Evolutionary conservation across 352 stramenopile species (phyloP).

Genomic region (Bremia lactucae): DNA sequence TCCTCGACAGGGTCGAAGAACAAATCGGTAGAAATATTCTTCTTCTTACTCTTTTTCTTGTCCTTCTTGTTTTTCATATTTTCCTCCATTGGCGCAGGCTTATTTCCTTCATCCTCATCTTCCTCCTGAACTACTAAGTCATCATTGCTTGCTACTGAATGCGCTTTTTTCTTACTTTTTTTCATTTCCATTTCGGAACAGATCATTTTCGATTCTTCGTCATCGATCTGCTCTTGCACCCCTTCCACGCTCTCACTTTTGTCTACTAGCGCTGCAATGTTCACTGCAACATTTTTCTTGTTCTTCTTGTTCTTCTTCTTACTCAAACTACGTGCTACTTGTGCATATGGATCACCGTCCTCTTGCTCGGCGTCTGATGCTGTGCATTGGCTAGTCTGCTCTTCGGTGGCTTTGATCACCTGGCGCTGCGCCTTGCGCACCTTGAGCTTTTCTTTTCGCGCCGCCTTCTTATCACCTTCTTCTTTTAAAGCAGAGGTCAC

Average conservation of each 20-base stretch:
- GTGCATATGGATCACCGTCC: constrained; percentile 41
- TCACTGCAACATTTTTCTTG: constrained; percentile 52
- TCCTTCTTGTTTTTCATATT: constrained; percentile 54
- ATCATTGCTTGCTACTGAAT: constrained; percentile 30
- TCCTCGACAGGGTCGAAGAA: constrained; percentile 55
- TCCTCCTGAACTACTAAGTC: constrained; percentile 20
- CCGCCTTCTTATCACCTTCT: constrained; percentile 61
- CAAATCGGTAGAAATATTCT: constrained; percentile 59
- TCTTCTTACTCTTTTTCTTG: constrained; percentile 85
- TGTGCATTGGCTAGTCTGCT: constrained; percentile 22
- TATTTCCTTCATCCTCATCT: constrained; percentile 24
- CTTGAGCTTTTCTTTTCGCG: constrained; percentile 71
- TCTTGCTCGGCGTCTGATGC: constrained; percentile 17
- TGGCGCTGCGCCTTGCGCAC: constrained; percentile 44
- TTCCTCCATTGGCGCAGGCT: constrained; percentile 15
- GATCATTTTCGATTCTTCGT: constrained; percentile 24
- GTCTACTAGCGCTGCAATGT: constrained; percentile 26
- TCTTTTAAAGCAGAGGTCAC: constrained; percentile 17
- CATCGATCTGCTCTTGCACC: constrained; percentile 22
- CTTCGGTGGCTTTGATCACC: constrained; percentile 30
- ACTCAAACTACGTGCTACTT: constrained; percentile 37
- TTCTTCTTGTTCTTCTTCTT: constrained; percentile 78
- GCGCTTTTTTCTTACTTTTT: constrained; percentile 31
- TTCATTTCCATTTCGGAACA: constrained; percentile 28
- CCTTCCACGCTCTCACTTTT: constrained; percentile 32